Evolutionary conservation across 2,329 filamentous ascomycete species (phyloP).

Genomic region (Trichoderma arundinaceum): DNA sequence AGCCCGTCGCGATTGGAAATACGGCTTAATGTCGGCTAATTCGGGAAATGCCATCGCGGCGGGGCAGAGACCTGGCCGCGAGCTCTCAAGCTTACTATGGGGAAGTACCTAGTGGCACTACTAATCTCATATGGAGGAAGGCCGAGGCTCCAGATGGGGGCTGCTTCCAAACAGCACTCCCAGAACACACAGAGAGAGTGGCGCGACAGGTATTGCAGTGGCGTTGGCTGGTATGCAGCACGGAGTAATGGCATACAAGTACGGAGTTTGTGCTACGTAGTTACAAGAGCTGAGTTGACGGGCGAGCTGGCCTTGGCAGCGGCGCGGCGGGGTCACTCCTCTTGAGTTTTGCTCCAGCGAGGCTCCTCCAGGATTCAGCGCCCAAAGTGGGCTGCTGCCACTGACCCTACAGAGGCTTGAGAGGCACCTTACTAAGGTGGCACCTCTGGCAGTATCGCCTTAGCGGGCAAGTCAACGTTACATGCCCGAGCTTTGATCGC

Average conservation of each 20-base stretch:
- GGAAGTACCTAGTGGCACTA: too few relatives aligned
- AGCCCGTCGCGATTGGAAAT: constrained; percentile 21
- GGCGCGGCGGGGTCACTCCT: constrained; percentile 5
- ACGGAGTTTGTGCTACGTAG: too few relatives aligned
- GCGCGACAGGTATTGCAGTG: too few relatives aligned
- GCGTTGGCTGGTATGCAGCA: too few relatives aligned
- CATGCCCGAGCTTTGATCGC: constrained; percentile 16
- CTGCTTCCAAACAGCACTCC: too few relatives aligned
- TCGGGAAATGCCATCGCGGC: not conserved
- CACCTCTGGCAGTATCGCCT: not conserved
- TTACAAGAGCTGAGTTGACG: not conserved
- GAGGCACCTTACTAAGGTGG: not conserved
- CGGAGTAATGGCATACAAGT: too few relatives aligned
- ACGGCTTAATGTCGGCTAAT: constrained; percentile 30
- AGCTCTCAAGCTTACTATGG: too few relatives aligned
- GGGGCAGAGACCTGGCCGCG: not conserved
- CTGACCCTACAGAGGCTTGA: not conserved
- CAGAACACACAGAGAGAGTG: too few relatives aligned
- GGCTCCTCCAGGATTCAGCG: constrained; percentile 21
- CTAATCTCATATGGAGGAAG: too few relatives aligned
- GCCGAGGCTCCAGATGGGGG: too few relatives aligned
- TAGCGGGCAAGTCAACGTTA: constrained; percentile 27
- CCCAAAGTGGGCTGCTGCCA: constrained; percentile 14
- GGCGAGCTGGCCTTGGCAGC: not conserved
- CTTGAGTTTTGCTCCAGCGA: not conserved